Base-by-base conservation (phyloP, 192 early-diverging fungal species). In the Geosiphon pyriformis region DNA sequence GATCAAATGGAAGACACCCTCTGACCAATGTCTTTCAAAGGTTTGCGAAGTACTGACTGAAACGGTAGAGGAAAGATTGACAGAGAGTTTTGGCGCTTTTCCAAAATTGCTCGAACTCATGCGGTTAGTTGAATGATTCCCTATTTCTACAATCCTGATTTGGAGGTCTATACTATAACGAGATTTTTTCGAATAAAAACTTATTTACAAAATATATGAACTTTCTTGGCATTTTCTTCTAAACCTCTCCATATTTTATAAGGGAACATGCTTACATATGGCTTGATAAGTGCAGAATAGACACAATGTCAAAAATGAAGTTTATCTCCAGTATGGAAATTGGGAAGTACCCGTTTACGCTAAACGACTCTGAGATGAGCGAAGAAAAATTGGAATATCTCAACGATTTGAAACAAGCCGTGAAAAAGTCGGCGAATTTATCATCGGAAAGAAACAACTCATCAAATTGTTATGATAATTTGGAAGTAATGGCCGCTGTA, bases 231-330 rank as follows among this genome's bases (percentile, higher is more conserved):
- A 15, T 47, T 26, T 1, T 27, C 37, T 29, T 61, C 12, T 6
- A 17, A 26, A 47, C 0, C 18, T 25, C n/a, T 47, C 10, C 30
- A 4, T 10, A 6, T 61, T 47, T 20, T 61, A 37, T 47, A 18
- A 61, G 60, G 11, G 18, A 27, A 20, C 8, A 30, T 18, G 60
- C 42, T 29, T 11, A 11, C 12, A 31, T 2, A 12, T 61, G 7
- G 7, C 60, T 61, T 20, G 46, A 61, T 27, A 25, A 61, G 18
- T 61, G 60, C 26, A 61, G 48, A 31, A 22, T 29, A 48, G 12
- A n/a, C 3, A 61, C 60, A 0, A 10, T 47, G n/a, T n/a, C 18
- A 27, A 10, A 31, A 12, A 42, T 61, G 25, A 0, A 61, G 7
- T 61, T 61, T n/a, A 48, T 47, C 11, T 27, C 17, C 18, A 8